Percentiles rank a stretch among this genome's conserved stretches.
phyloP scores from a whole-genome alignment of 176 grass and related monocot species.

The Pontederia crassipes region DNA sequence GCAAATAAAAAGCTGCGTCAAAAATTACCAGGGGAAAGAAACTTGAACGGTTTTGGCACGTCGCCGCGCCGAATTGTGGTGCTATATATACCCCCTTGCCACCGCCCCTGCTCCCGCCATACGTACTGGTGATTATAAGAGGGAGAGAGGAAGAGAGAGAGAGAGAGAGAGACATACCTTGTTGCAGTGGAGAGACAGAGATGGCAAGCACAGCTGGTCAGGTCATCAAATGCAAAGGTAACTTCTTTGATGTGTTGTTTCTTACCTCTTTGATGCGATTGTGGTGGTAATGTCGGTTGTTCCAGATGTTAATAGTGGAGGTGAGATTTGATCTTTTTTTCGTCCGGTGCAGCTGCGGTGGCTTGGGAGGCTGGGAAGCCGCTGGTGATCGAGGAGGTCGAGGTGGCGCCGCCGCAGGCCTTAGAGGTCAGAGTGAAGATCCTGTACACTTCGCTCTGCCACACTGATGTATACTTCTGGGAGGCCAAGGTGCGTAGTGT shows the following conservation, averaged over 20 bases:
- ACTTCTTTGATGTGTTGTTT: no score
- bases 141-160: no score
- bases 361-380: neutral
- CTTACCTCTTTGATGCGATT: neutral
- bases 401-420: neutral
- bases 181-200: neutral
- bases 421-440: neutral
- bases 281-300: neutral
- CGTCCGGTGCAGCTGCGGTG: neutral
- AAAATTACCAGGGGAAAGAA: no score
- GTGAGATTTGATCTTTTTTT: neutral
- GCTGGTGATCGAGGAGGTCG: neutral
- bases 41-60: no score
- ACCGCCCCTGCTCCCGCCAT: no score
- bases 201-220: neutral
- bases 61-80: no score
- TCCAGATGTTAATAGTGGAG: neutral
- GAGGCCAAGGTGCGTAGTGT: neutral
- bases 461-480: neutral
- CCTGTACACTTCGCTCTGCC: neutral
- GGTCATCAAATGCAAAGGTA: conserved; percentile 1
- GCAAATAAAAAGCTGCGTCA: no score
- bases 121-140: no score
- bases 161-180: no score
- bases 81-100: no score